Evolutionary conservation across 148 eudicot genomes (phyloP), one percentile per base, ranked within the genome.

Genomic region (Rhododendron ovatum): DNA sequence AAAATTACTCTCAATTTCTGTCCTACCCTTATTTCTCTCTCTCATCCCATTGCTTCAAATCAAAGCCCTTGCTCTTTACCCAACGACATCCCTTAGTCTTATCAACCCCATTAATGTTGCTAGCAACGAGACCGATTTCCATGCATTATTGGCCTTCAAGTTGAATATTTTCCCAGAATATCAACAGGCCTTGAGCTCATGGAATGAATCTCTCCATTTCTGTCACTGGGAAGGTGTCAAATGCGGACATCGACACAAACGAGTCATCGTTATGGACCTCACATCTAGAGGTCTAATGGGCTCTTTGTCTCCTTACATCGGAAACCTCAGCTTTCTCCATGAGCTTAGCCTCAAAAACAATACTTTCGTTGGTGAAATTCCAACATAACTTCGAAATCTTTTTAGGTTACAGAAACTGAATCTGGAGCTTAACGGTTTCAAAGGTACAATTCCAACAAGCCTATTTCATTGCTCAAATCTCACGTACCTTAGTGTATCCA

Each of bases 401-500:
- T 78, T 11, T 35, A 26, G 82, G 18, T 15, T 78, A 5, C 35
- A 78, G 7, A 13, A 0, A 12, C 2, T 78, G 9, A 0, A 47
- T 50, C 37, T 45, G 3, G 1, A 1, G 0, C 1, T 1, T 12
- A 79, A 79, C 3, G 0, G 17, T 17, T 33, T 79, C 0, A 37
- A 47, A 12, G 82, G 82, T 0, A 28, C 0, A n/a, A 79, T 79
- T 5, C 82, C 82, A 47, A 2, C 20, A 28, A 47, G 30, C 82
- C 55, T 79, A 2, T 79, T 59, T 4, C 35, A 1, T 26, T 79
- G 57, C 82, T 79, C 82, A 8, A 79, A 33, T 11, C 59, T 45
- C 2, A 12, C 0, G 0, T 0, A 1, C 20, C 82, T 79, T 1
- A 0, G 0, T n/a, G 0, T 47, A 5, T 1, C 7, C 15, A 1